Conservation (phyloP, 2,329 filamentous ascomycete species). For the Paecilomyces sp. region DNA sequence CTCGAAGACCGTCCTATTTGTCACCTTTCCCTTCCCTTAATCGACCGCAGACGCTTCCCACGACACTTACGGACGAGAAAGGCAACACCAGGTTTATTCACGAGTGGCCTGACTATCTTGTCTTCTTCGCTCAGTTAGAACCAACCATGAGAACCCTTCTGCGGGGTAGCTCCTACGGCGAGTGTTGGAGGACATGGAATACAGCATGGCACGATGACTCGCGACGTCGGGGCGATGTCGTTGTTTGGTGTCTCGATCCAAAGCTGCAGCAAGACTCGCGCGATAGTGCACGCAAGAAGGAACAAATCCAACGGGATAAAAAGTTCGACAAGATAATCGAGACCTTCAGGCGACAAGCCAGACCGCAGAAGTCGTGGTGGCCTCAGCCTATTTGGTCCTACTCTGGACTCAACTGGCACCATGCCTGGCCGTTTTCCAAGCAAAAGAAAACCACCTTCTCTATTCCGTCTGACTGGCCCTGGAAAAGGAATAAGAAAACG, state of each 20-base stretch:
- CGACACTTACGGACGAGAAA: neutral
- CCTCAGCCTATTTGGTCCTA: neutral
- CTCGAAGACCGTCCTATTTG: slow-evolving; percentile 25
- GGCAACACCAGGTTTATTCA: slow-evolving; percentile 14
- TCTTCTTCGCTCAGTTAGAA: slow-evolving; percentile 54
- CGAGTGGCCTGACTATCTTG: slow-evolving; percentile 42
- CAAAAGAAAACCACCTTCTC: neutral
- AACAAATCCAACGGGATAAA: slow-evolving; percentile 16
- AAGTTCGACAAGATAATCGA: slow-evolving; percentile 31
- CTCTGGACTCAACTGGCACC: neutral
- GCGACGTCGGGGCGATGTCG: slow-evolving; percentile 54
- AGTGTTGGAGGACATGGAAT: slow-evolving; percentile 56
- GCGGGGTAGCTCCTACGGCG: slow-evolving; percentile 42
- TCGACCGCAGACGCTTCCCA: neutral
- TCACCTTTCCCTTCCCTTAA: slow-evolving; percentile 2
- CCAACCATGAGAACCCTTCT: slow-evolving; percentile 39
- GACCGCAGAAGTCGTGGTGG: neutral
- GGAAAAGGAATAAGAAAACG: neutral
- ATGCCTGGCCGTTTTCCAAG: neutral
- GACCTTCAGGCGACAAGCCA: slow-evolving; percentile 18
- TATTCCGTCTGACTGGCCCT: neutral
- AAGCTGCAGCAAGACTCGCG: slow-evolving; percentile 29
- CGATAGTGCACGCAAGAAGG: slow-evolving; percentile 15
- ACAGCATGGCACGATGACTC: slow-evolving; percentile 57
- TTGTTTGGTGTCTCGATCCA: slow-evolving; percentile 50